Evolutionary conservation across 2,329 filamentous ascomycete species (phyloP).

Genomic region (Ceratocystis lukuohia): DNA sequence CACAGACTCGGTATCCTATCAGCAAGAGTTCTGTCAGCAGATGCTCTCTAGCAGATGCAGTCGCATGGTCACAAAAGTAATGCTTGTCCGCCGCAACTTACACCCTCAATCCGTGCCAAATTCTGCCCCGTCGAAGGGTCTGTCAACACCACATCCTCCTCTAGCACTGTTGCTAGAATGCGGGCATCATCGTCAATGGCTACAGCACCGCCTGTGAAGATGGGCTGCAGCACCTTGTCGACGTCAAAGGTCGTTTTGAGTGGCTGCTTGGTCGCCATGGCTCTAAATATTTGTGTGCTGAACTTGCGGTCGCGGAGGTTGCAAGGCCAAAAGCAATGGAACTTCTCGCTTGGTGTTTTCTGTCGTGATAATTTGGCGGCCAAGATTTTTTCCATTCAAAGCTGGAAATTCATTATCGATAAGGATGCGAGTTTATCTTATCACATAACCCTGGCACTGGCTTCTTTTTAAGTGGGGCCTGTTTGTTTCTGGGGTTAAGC

Average conservation of each 20-base stretch:
- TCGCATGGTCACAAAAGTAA: neutral
- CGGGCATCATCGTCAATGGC: constrained; percentile 68
- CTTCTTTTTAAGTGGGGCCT: neutral
- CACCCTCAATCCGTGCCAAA: constrained; percentile 75
- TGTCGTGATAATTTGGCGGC: neutral
- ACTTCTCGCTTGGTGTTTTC: constrained; percentile 15
- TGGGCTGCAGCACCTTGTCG: constrained; percentile 70
- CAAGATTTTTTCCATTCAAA: constrained; percentile 15
- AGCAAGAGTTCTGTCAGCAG: constrained; percentile 22
- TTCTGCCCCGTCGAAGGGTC: constrained; percentile 72
- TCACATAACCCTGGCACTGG: neutral
- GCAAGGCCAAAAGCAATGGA: neutral
- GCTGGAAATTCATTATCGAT: constrained; percentile 21
- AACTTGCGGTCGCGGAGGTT: neutral
- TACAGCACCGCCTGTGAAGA: constrained; percentile 84
- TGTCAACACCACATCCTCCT: constrained; percentile 80
- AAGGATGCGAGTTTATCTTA: constrained; percentile 15
- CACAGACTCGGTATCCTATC: constrained; percentile 62
- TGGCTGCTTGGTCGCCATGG: constrained; percentile 48
- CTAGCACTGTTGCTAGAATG: constrained; percentile 77
- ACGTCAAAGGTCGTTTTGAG: constrained; percentile 84
- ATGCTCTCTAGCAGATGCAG: constrained; percentile 10
- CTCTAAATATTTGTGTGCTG: constrained; percentile 18
- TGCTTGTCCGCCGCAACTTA: constrained; percentile 29
- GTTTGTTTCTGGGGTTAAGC: neutral